Evolutionary conservation across 2,329 filamentous ascomycete genomes (phyloP), one percentile per base, ranked within the genome.

Genomic region (Huntiella bhutanensis): DNA sequence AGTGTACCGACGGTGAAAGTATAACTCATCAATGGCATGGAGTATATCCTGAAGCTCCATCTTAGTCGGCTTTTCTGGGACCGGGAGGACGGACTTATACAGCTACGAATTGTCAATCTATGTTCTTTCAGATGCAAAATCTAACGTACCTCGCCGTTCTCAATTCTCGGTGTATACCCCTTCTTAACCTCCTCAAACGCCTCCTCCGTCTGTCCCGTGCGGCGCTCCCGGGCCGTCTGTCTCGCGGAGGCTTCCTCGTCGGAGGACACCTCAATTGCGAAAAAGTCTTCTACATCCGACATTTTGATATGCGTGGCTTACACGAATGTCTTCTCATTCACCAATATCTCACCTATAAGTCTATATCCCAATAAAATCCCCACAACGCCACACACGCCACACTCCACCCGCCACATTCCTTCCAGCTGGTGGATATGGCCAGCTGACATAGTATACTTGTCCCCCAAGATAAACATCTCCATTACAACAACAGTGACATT

Each of bases 11-110:
- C 62, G 57, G 52, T 68, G 68, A 55, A 71, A 75, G 53, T 75
- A 75, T 39, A 75, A 60, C 56, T 75, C 71, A 54, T 75, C 71
- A 5, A 70, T 66, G 0, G 71, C 71, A 53, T 75, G 70, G 15
- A 73, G 49, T 7, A 70, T 53, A n/a, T 68, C 63, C 51, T 74
- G 69, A 1, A 63, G 59, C 33, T 65, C 61, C 37, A 63, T 63
- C 53, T 74, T 75, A 32, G 61, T 58, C 3, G 63, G 55, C 3
- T 45, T 53, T 7, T 54, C 51, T 2, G 52, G 52, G 8, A 70
- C 52, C 0, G 70, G 69, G 2, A 71, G 52, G 5, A 48, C 32
- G 6, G 41, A 11, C 13, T 44, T 36, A 7, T 22, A 35, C 12
- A 48, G 40, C 46, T 48, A 16, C 5, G 2, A 3, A 36, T 5